Evolutionary conservation across 495 filamentous ascomycete genomes (phyloP), one percentile per base, ranked within the genome.

Genomic region (Chlorociboria aeruginascens): DNA sequence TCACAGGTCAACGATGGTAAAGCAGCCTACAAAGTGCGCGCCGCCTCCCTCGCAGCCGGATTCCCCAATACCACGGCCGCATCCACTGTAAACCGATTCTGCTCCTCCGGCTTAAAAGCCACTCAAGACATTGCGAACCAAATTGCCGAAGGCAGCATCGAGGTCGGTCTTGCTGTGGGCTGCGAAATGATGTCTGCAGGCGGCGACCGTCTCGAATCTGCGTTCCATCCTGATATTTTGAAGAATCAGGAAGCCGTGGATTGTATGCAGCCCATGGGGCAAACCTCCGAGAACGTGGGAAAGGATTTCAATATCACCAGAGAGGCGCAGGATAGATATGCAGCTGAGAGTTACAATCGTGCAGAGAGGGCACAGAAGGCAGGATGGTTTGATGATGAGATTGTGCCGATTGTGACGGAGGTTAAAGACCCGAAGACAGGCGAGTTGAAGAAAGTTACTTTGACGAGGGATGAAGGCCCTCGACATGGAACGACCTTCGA

Each of bases 231-330:
- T 39, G 79, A 81, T 45, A 77, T 98, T 28, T 64, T 87, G 25
- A 70, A 45, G 33, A 77, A 74, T 49, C 85, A 85, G 60, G 89
- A 96, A 60, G 78, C 86, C 0, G 59, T 62, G 32, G 92, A 98
- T 65, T 93, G 88, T 72, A 76, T 86, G 77, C 80, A 90, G 73
- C 81, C 88, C 29, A 98, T 98, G 92, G 92, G 92, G 0, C 92
- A 95, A 78, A 98, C 92, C 0, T 87, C 82, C 9, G 92, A 98
- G 71, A 96, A 98, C 55, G 86, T 98, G n/a, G 86, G 79, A 40
- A 78, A 76, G 43, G 90, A 96, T 68, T 98, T 98, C 61, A 74
- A 81, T 49, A 81, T 98, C 58, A 66, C 78, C 1, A 78, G 92
- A 38, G 81, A 90, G 60, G 60, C 61, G 52, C 86, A 95, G 63